Base-by-base conservation (phyloP, 306 rosid species). In the Senna siamea region DNA sequence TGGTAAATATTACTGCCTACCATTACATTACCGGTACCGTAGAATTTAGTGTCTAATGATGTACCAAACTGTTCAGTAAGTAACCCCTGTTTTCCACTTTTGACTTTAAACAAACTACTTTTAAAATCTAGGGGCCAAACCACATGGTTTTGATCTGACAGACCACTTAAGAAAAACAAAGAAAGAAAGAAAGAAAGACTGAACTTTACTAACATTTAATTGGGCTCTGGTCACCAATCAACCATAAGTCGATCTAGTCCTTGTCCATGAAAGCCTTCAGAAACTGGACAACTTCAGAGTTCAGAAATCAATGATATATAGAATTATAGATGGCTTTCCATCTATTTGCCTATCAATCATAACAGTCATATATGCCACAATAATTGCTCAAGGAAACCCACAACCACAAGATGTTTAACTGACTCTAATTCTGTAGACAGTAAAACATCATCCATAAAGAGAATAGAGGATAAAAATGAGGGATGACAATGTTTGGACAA, bases 361-460 rank as follows among this genome's bases (percentile, higher is more conserved):
- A 55, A 17, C 73, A 56, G 62, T 55, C 73, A 40, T 56, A 56
- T 63, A 30, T 61, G 67, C 23, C 18, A 47, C 68, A 75, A 75
- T 75, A 68, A 80, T 79, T 66, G 35, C 59, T 60, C 59, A 52
- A 68, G 28, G 60, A 41, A 41, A 15, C 69, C 47, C 2, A 17
- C 57, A 66, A 74, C 19, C 44, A 32, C 44, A 58, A 5, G 76
- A 46, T 48, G 23, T 58, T 65, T 9, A 43, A 51, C 66, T 64
- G 51, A 47, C 60, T 60, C 72, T 41, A 28, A 47, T 68, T 60
- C 72, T 41, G 19, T 40, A 50, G 46, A 13, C 65, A 30, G 72
- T 22, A 58, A 34, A 52, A 64, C 51, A 67, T 61, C 32, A 2
- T 44, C 22, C 53, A 44, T 64, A 43, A n/a, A 63, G 32, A 37